A percentile compares a stretch with the other conserved stretches of the same genome.
Conservation (phyloP, 306 rosid species). For the Trifolium pratense region DNA sequence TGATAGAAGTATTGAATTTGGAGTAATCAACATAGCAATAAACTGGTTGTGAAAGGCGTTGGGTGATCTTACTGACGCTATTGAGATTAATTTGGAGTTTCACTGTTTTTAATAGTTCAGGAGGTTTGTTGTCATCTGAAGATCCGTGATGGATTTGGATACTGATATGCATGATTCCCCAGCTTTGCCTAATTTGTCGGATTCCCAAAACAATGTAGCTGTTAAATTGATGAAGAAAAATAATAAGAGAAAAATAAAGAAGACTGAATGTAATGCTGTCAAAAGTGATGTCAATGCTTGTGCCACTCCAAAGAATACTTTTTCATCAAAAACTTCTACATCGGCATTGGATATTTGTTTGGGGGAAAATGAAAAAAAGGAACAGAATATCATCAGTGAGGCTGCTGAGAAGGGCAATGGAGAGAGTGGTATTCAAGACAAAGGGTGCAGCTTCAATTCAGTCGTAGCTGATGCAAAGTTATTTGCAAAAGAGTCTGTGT, state of each 20-base stretch:
- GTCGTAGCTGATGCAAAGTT: slow-evolving; percentile 33
- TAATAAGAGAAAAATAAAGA: slow-evolving; percentile 32
- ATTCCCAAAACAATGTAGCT: slow-evolving; percentile 36
- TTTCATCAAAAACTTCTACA: background rate
- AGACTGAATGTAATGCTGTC: slow-evolving; percentile 16
- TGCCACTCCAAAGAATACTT: slow-evolving; percentile 29
- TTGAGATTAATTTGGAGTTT: slow-evolving; percentile 24
- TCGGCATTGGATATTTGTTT: slow-evolving; percentile 30
- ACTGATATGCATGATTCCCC: slow-evolving; percentile 36
- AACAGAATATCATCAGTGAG: slow-evolving; percentile 4
- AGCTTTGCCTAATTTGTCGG: slow-evolving; percentile 33
- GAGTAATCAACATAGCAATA: background rate
- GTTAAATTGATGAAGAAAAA: slow-evolving; percentile 25
- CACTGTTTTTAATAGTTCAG: slow-evolving; percentile 7
- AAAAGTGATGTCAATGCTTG: slow-evolving; percentile 39
- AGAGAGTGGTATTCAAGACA: slow-evolving; percentile 28
- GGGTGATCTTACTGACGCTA: background rate
- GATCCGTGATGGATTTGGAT: slow-evolving; percentile 28
- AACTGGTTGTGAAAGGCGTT: background rate
- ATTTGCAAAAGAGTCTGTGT: slow-evolving; percentile 28
- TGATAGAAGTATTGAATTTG: background rate
- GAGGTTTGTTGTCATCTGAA: background rate
- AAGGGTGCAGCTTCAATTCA: slow-evolving; percentile 20
- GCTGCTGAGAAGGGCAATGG: slow-evolving; percentile 35
- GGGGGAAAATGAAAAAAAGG: slow-evolving; percentile 39